phyloP scores from a whole-genome alignment of 352 stramenopile genomes.

The Elongisporangium prolatum region DNA sequence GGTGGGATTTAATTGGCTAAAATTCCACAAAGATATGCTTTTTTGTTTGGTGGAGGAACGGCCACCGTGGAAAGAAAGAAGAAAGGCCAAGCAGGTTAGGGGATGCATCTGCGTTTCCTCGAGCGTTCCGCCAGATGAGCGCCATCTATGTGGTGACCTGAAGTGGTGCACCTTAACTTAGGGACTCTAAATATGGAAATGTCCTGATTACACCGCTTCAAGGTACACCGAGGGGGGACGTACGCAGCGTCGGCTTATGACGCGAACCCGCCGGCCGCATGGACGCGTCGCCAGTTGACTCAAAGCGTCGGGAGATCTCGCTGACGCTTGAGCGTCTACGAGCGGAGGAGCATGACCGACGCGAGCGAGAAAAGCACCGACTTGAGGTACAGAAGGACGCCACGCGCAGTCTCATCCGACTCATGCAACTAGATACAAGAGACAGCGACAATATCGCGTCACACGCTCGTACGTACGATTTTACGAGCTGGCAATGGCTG shows the following conservation, averaged over 20 bases:
- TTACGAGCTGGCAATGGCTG: neutral
- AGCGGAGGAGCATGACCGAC: slow-evolving; percentile 3
- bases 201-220: slow-evolving; percentile 1
- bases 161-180: neutral
- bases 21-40: neutral
- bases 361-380: slow-evolving; percentile 14
- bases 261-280: neutral
- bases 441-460: slow-evolving; percentile 23
- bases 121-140: neutral
- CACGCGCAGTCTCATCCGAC: slow-evolving; percentile 43
- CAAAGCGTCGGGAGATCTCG: slow-evolving; percentile 20
- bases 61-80: neutral
- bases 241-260: neutral
- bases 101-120: neutral
- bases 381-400: slow-evolving; percentile 22
- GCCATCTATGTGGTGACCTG: neutral
- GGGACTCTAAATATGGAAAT: neutral
- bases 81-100: neutral
- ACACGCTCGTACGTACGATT: slow-evolving; percentile 24
- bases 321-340: slow-evolving; percentile 26
- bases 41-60: neutral
- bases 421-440: slow-evolving; percentile 43
- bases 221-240: slow-evolving; percentile 2
- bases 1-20: neutral
- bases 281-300: neutral